Evolutionary conservation across 2,329 filamentous ascomycete species (phyloP), one percentile per base, ranked within the genome.

Genomic region (Byssothecium circinans): DNA sequence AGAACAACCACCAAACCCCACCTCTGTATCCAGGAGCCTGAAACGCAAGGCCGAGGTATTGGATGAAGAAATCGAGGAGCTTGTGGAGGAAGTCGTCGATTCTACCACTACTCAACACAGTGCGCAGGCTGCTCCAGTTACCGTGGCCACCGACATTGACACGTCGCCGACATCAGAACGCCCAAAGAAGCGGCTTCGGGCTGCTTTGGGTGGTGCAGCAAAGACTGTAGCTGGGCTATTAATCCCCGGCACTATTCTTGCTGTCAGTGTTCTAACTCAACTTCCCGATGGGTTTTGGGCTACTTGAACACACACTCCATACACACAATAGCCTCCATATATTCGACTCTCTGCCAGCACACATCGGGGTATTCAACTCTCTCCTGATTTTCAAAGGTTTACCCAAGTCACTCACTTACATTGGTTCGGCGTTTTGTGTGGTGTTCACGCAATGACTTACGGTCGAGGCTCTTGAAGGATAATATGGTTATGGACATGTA

Each of bases 31-130:
- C 12, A 25, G 55, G 2, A 52, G 49, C 36, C 43, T 58, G 43
- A 70, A 69, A 54, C 67, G 67, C 14, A 69, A 68, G 30, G 66
- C 65, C 2, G 62, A 67, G 18, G 60, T 56, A 1, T 32, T 64
- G 4, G 60, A 52, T 15, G 50, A 54, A 4, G 52, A 60, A 10
- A 12, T n/a, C 29, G 40, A 22, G 23, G 23, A 25, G 5, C 6
- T 25, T 19, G 32, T 29, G 30, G 50, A 37, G 12, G 6, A 15
- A 4, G 29, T 22, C 12, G 19, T 17, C 11, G 25, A 33, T 15
- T 8, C 34, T 22, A n/a, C 43, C n/a, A 17, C 34, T 7, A 19
- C 10, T 7, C 6, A 12, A 8, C 7, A 14, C 29, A 14, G 29
- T 32, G 29, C 29, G 6, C 29, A 34, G 23, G 23, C 23, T 10